Percentiles rank a stretch among this genome's conserved stretches.
These are phyloP conservation scores for Hydrangea macrophylla DNA, from an alignment of 148 eudicot genomes.

Conservation along the genomic window DNA sequence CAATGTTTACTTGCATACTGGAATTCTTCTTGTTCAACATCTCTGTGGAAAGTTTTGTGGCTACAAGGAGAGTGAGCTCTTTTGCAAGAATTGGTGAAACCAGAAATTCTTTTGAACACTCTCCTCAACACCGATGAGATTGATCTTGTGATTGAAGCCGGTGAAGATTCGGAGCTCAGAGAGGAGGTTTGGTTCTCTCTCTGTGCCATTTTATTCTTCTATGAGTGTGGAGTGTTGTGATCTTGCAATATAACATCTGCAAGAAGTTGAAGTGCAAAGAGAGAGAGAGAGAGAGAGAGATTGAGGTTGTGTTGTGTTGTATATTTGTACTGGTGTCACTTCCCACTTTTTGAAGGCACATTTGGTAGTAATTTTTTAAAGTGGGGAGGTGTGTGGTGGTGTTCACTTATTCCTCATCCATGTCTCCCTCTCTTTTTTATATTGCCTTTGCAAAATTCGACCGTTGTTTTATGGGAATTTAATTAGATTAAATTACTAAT, in stretches of 20 bases:
- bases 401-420: conserved; percentile 53
- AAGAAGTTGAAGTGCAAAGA: conserved; percentile 7
- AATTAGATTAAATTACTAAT: not conserved
- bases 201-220: conserved; percentile 24
- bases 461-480: conserved; percentile 1
- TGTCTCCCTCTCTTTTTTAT: conserved; percentile 16
- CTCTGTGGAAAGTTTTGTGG: conserved; percentile 42
- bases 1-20: conserved; percentile 59
- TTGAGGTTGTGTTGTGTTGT: conserved; percentile 15
- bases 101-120: conserved; percentile 17
- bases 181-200: conserved; percentile 15
- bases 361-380: conserved; percentile 17
- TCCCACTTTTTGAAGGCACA: conserved; percentile 21
- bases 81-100: conserved; percentile 26
- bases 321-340: conserved; percentile 14
- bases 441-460: conserved; percentile 10
- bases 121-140: conserved; percentile 32
- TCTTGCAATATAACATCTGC: conserved; percentile 3
- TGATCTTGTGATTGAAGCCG: conserved; percentile 23
- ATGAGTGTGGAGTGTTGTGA: conserved; percentile 1
- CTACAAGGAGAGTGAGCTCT: conserved; percentile 28
- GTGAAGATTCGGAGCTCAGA: conserved; percentile 21
- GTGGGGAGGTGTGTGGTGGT: conserved; percentile 32
- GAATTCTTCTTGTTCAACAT: conserved; percentile 69
- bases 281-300: conserved; percentile 10